Base-by-base conservation (phyloP, 345 rosid species). In the Eucalyptus sp. region DNA sequence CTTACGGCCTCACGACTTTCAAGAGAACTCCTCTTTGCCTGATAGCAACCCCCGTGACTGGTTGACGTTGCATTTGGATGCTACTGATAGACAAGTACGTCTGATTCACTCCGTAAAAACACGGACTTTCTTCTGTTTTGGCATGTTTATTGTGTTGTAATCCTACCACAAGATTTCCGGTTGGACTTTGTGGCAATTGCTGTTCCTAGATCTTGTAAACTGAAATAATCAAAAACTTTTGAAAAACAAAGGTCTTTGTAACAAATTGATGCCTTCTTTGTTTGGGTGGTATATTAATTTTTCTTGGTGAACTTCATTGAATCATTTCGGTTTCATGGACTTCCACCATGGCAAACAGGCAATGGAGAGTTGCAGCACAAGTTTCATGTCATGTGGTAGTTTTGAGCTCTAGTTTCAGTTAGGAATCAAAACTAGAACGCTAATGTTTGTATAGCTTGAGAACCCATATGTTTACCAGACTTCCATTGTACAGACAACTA, bases 11-110 rank as follows among this genome's bases (percentile, higher is more conserved):
- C 51, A 92, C 93, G 0, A 49, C 90, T 89, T 90, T 91, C 86
- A 95, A 94, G 92, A 95, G 94, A 89, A 86, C 81, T 86, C 95
- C 95, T 60, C 96, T 95, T 2, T 62, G 88, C 76, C 87, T 91
- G 37, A 62, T 91, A 5, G 86, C 93, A 87, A 90, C n/a, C 13
- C 88, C 90, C 9, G 50, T 86, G 17, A 66, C 22, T 41, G 46
- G 81, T 18, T 71, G 81, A 71, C 13, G 12, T 71, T 8, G 22
- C 7, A 12, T 37, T 71, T 10, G 44, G 22, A 33, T 71, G 11
- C 44, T 33, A 37, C 24, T 20, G 41, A 71, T 18, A 18, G 3
- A 20, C 10, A 17, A 71, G 81, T 37, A 16, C 44, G 14, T 43
- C 41, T 71, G 81, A 71, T 71, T 71, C 44, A 18, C 44, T 33